A percentile compares a stretch with the other conserved stretches of the same genome.
Conservation (phyloP, 148 eudicot species). For the Euryodendron excelsum region DNA sequence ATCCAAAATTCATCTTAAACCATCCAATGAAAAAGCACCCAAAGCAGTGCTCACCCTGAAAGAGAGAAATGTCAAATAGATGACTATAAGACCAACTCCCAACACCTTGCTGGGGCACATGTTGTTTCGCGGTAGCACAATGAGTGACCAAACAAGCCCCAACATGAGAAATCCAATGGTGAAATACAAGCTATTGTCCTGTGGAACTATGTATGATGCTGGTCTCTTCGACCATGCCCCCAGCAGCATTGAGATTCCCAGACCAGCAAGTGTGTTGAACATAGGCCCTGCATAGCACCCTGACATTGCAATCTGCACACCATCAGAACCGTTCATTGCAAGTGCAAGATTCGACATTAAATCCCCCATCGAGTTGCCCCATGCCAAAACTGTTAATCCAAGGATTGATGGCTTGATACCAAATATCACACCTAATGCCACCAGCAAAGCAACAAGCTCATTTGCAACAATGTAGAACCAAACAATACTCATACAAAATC, state of each 20-base stretch:
- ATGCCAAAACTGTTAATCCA: conserved; percentile 63
- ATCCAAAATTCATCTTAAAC: conserved; percentile 7
- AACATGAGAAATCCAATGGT: conserved; percentile 53
- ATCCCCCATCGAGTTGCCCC: conserved; percentile 83
- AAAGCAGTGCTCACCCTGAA: conserved; percentile 47
- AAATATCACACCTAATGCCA: conserved; percentile 49
- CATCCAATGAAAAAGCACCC: conserved; percentile 30
- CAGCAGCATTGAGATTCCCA: conserved; percentile 55
- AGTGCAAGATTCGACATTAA: conserved; percentile 62
- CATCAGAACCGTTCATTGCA: conserved; percentile 54
- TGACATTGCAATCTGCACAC: conserved; percentile 73
- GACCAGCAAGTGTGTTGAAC: conserved; percentile 67
- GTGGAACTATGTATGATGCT: conserved; percentile 33
- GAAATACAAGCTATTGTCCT: conserved; percentile 42
- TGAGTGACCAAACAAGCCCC: conserved; percentile 56
- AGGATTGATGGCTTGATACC: conserved; percentile 60
- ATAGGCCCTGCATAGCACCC: conserved; percentile 76
- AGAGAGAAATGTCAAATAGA: conserved; percentile 52
- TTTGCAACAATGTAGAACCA: conserved; percentile 75
- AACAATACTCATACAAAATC: conserved; percentile 71
- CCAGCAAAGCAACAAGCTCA: conserved; percentile 65
- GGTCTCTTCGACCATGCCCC: conserved; percentile 58
- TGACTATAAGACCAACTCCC: conserved; percentile 55
- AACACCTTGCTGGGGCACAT: conserved; percentile 59
- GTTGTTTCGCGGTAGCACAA: conserved; percentile 46